Evolutionary conservation across 2,329 filamentous ascomycete genomes (phyloP).

Genomic region (Orbilia ellipsospora): DNA sequence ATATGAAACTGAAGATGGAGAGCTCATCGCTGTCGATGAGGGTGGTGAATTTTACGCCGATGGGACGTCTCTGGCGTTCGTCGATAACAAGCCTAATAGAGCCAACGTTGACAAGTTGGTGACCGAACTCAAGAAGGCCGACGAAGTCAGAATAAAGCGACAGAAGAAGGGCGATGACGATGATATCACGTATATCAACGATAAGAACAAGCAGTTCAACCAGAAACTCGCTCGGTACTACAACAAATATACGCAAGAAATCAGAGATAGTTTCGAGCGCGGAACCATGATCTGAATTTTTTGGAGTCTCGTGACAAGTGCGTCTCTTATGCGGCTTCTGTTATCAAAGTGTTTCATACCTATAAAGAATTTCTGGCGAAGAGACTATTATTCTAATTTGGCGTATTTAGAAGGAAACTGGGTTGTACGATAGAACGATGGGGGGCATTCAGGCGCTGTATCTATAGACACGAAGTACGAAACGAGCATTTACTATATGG

Average conservation of each 20-base stretch:
- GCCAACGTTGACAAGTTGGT: slow-evolving; percentile 89
- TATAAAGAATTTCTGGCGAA: neutral
- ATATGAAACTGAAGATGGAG: slow-evolving; percentile 92
- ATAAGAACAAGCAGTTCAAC: slow-evolving; percentile 99
- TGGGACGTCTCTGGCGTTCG: slow-evolving; percentile 81
- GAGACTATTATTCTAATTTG: neutral
- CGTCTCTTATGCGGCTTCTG: no score
- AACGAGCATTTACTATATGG: neutral
- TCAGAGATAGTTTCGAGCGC: slow-evolving; percentile 95
- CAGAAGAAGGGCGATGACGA: slow-evolving; percentile 81
- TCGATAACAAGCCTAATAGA: slow-evolving; percentile 86
- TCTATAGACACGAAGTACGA: slow-evolving; percentile 13
- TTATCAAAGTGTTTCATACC: no score
- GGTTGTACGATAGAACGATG: slow-evolving; percentile 10
- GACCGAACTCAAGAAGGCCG: slow-evolving; percentile 84
- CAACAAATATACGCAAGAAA: slow-evolving; percentile 97
- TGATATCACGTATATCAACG: slow-evolving; percentile 98
- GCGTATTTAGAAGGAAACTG: slow-evolving; percentile 12
- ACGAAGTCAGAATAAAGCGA: slow-evolving; percentile 87
- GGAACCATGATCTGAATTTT: slow-evolving; percentile 89
- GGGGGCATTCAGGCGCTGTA: neutral
- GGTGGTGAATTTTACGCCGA: slow-evolving; percentile 92
- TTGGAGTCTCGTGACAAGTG: neutral
- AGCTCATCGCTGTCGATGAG: slow-evolving; percentile 92
- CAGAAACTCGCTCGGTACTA: slow-evolving; percentile 95